A percentile compares a stretch with the other conserved stretches of the same genome.
Evolutionary conservation across 2,329 filamentous ascomycete genomes (phyloP).

Genomic region (Monosporascus ibericus): DNA sequence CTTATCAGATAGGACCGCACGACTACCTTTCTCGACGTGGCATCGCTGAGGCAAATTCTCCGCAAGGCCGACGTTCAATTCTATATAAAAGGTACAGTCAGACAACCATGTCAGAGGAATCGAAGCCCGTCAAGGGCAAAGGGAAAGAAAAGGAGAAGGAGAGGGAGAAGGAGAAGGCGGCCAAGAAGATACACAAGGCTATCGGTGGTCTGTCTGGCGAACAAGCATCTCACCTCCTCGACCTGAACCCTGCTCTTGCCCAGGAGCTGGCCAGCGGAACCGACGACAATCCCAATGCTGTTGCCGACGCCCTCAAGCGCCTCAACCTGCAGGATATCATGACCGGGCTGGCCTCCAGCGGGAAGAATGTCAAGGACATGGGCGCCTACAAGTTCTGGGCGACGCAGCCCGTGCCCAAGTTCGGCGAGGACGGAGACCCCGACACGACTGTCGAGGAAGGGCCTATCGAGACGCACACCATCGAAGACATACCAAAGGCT

Average conservation of each 20-base stretch:
- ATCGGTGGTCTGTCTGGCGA: slow-evolving; percentile 48
- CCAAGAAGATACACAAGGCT: slow-evolving; percentile 50
- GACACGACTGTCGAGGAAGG: slow-evolving; percentile 62
- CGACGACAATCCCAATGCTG: slow-evolving; percentile 23
- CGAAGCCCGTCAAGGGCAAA: slow-evolving; percentile 51
- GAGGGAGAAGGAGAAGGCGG: slow-evolving; percentile 39
- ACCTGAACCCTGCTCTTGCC: slow-evolving; percentile 66
- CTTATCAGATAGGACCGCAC: too few relatives aligned
- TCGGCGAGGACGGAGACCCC: slow-evolving; percentile 53
- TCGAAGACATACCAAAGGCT: slow-evolving; percentile 72
- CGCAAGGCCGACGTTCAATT: too few relatives aligned
- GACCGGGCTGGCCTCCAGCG: slow-evolving; percentile 67
- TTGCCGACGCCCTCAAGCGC: slow-evolving; percentile 51
- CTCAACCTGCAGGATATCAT: slow-evolving; percentile 66
- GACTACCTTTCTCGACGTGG: too few relatives aligned
- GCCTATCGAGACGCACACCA: slow-evolving; percentile 72
- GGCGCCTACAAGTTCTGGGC: slow-evolving; percentile 98
- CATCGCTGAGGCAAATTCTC: too few relatives aligned
- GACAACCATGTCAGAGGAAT: slow-evolving; percentile 46
- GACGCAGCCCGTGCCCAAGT: slow-evolving; percentile 89
- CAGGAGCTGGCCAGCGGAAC: slow-evolving; percentile 44
- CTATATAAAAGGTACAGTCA: too few relatives aligned
- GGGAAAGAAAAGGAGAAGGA: slow-evolving; percentile 39
- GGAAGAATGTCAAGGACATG: slow-evolving; percentile 94
- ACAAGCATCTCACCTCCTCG: slow-evolving; percentile 60